These are phyloP conservation scores for Linnemannia hyalina DNA, from an alignment of 192 early-diverging fungal genomes.

Conservation along the genomic window DNA sequence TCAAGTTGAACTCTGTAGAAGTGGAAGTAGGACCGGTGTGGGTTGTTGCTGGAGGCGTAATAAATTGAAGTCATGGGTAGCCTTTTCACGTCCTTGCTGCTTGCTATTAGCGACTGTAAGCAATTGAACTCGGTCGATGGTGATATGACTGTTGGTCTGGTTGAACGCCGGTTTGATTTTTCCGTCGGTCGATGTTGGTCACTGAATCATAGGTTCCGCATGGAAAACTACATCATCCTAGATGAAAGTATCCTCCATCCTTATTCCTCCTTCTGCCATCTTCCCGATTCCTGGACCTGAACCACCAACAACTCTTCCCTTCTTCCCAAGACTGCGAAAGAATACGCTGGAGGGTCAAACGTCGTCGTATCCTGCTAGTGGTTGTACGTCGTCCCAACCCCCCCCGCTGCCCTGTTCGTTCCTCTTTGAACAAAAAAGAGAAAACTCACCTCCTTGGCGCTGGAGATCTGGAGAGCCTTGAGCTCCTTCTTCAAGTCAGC, in stretches of 20 bases:
- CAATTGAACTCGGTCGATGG: background rate
- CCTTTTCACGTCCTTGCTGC: background rate
- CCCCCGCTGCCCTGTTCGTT: background rate
- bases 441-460: slow-evolving; percentile 91
- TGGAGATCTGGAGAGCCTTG: slow-evolving; percentile 92
- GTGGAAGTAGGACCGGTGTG: background rate
- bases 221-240: slow-evolving; percentile 4
- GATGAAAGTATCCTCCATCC: background rate
- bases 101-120: background rate
- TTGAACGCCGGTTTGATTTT: background rate
- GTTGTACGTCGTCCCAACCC: background rate
- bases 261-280: background rate
- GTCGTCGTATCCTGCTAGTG: too few species aligned
- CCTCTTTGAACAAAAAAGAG: background rate
- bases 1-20: background rate
- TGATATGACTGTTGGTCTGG: background rate
- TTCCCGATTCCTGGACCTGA: background rate
- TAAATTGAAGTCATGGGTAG: background rate
- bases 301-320: background rate
- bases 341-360: too few species aligned
- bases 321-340: too few species aligned
- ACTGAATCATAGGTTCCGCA: slow-evolving; percentile 16
- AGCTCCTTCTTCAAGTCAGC: slow-evolving; percentile 98
- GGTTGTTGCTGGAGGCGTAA: background rate
- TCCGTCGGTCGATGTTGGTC: background rate